Evolutionary conservation across 1,139 yeast species (phyloP).

Genomic region (Suhomyces choctaworum): DNA sequence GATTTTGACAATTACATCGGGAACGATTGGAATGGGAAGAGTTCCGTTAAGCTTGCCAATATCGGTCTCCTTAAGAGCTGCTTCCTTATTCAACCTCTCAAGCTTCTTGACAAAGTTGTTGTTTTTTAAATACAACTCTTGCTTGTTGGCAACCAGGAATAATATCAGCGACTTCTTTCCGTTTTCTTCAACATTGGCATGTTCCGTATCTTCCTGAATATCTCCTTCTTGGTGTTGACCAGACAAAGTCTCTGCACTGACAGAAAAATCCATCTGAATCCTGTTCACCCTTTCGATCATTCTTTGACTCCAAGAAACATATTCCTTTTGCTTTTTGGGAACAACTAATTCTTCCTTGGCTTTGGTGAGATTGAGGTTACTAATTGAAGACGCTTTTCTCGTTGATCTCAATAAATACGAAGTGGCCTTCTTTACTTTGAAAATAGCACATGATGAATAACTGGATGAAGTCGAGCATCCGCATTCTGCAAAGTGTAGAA

Average conservation of each 20-base stretch:
- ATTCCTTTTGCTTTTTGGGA: slow-evolving; percentile 33
- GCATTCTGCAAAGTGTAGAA: slow-evolving; percentile 56
- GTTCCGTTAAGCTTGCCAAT: slow-evolving; percentile 1
- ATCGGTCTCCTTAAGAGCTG: neutral
- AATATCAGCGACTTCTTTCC: slow-evolving; percentile 17
- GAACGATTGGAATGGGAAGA: slow-evolving; percentile 21
- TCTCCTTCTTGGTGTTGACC: slow-evolving; percentile 6
- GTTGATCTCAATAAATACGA: slow-evolving; percentile 58
- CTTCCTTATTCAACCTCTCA: neutral
- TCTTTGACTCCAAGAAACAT: slow-evolving; percentile 43
- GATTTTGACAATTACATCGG: slow-evolving; percentile 28
- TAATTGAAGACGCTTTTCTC: slow-evolving; percentile 49
- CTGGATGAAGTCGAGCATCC: slow-evolving; percentile 60
- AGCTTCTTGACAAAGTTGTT: slow-evolving; percentile 14
- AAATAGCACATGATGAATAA: slow-evolving; percentile 51
- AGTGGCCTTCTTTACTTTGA: slow-evolving; percentile 62
- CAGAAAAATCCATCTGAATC: slow-evolving; percentile 28
- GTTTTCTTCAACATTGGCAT: slow-evolving; percentile 6
- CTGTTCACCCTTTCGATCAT: slow-evolving; percentile 32
- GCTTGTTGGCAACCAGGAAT: slow-evolving; percentile 27
- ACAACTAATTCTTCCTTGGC: slow-evolving; percentile 44
- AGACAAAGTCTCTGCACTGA: slow-evolving; percentile 15
- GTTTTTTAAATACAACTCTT: slow-evolving; percentile 21
- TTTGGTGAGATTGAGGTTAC: slow-evolving; percentile 38
- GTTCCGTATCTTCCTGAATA: slow-evolving; percentile 9